Evolutionary conservation across 208 protist genomes (phyloP).

Genomic region (Acanthamoeba sp.): DNA sequence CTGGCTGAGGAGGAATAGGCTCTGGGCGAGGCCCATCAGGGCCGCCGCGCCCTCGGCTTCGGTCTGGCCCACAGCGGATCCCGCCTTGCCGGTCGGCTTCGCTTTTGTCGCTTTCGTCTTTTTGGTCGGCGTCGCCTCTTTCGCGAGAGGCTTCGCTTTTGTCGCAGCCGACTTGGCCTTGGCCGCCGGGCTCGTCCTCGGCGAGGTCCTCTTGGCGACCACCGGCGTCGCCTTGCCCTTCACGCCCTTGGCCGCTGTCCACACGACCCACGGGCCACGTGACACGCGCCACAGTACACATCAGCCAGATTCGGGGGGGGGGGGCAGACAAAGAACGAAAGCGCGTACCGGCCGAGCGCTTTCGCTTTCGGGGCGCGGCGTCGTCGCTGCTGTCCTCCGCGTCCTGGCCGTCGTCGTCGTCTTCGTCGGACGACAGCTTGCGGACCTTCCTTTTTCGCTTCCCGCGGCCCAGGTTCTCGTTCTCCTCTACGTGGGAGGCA

Average conservation of each 20-base stretch:
- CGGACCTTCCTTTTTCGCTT: slow-evolving; percentile 14
- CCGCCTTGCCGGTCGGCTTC: neutral
- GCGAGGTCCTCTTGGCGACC: no score
- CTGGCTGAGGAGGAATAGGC: slow-evolving; percentile 58
- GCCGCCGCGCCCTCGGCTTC: slow-evolving; percentile 29
- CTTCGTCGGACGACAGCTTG: neutral
- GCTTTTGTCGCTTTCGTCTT: neutral
- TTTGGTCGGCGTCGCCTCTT: neutral
- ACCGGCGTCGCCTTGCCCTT: no score
- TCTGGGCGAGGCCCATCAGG: slow-evolving; percentile 57
- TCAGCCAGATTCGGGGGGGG: no score
- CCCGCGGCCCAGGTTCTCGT: neutral
- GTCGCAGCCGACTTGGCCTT: neutral
- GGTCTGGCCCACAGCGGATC: neutral
- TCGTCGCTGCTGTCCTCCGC: neutral
- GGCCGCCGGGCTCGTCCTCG: no score
- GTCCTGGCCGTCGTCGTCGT: neutral
- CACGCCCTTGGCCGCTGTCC: no score
- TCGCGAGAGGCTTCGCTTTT: neutral
- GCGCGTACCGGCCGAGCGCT: neutral
- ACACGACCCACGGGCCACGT: no score
- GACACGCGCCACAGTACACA: no score
- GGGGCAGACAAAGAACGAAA: no score
- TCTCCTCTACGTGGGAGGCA: neutral
- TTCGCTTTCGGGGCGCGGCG: neutral